Evolutionary conservation across 148 eudicot genomes (phyloP), one percentile per base, ranked within the genome.

Genomic region (Rhododendron vialii): DNA sequence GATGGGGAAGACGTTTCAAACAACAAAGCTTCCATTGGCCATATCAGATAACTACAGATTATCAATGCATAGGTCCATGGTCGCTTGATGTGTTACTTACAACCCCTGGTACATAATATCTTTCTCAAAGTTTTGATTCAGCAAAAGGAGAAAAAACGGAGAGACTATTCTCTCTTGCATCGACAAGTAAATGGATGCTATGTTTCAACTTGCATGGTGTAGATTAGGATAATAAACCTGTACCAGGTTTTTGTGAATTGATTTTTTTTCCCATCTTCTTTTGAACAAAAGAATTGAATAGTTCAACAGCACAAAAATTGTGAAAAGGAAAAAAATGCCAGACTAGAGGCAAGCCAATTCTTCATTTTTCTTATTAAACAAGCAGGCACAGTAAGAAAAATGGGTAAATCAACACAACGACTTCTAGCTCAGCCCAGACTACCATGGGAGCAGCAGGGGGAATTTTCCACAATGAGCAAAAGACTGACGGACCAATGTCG

Each of bases 111-210:
- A 41, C 55, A 38, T 41, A 33, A 41, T 6, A 65, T 63, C 41
- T 41, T 82, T 43, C 5, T 43, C 51, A 63, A 61, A 24, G 55
- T 36, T 82, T 61, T 82, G 74, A 82, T 82, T 59, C 77, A 65
- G 51, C 76, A 65, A 43, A 78, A 45, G 81, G 38, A 13, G 22
- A 24, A 3, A 83, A 30, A 41, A 26, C 7, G 33, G 45, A 82
- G 53, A 51, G 1, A 5, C 7, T n/a, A 24, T 79, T 26, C 82
- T n/a, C 48, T 78, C 50, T 33, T 47, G 57, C 22, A 6, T 26
- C 28, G 2, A n/a, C 12, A 47, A 63, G 33, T 12, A 41, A 50
- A 24, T 38, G 75, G 43, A 63, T 63, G 5, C 13, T 22, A 41
- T 13, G 51, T 61, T 41, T 41, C 33, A 65, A 24, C 47, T 43